A percentile compares a stretch with the other conserved stretches of the same genome.
Evolutionary conservation across 441 rosid species (phyloP).

Genomic region (Bruguiera hainesii): DNA sequence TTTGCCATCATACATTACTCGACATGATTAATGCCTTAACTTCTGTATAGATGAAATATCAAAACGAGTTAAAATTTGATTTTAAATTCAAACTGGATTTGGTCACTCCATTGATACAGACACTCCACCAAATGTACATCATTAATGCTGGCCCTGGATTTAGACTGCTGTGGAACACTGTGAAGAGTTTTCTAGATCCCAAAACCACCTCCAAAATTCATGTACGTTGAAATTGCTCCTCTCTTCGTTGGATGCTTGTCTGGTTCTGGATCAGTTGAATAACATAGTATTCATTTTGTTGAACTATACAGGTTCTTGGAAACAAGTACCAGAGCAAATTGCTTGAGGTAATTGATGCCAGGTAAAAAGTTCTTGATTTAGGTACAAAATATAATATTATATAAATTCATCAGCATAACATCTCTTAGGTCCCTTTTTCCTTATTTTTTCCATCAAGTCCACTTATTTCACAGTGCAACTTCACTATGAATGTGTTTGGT

Average conservation of each 20-base stretch:
- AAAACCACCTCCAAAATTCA: conserved; percentile 97
- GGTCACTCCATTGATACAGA: conserved; percentile 44
- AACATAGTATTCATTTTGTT: conserved; percentile 7
- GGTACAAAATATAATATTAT: neutral
- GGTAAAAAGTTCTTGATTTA: conserved; percentile 38
- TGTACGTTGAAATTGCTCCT: conserved; percentile 35
- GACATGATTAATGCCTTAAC: neutral
- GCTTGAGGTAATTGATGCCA: conserved; percentile 88
- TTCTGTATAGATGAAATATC: neutral
- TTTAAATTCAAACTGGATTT: neutral
- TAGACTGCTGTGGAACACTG: conserved; percentile 90
- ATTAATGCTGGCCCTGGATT: conserved; percentile 99
- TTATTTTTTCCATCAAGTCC: neutral
- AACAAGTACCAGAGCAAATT: conserved; percentile 91
- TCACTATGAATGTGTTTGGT: too few species aligned
- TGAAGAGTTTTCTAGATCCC: conserved; percentile 90
- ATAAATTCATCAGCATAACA: neutral
- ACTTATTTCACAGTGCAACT: neutral
- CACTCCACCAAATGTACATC: conserved; percentile 92
- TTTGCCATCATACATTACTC: conserved; percentile 14
- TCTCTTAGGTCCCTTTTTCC: neutral
- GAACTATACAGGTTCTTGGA: conserved; percentile 74
- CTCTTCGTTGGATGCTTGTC: conserved; percentile 1
- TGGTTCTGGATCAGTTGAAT: neutral
- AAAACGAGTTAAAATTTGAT: conserved; percentile 7